Base-by-base conservation (phyloP, 805 yeast species). In the Wickerhamiella azyma region DNA sequence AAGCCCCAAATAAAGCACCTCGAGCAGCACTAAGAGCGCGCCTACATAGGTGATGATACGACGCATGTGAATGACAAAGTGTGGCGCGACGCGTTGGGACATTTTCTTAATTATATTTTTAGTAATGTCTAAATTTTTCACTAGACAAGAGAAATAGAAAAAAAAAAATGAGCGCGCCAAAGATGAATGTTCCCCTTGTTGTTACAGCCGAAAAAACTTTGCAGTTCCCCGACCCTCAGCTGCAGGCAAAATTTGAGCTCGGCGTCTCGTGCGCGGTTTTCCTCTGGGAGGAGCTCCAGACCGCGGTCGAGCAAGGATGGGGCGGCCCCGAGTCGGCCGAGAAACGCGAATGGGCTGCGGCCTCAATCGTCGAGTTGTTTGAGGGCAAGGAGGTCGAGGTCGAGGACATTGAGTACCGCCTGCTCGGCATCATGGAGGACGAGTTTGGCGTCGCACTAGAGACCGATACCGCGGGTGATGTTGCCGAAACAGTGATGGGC, bases 271-370 rank as follows among this genome's bases (percentile, higher is more conserved):
- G 88, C 94, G 78, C 83, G 30, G 65, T 92, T n/a, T 77, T 88
- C 61, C 71, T 74, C 48, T 92, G 98, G 98, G 92, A 86, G 49
- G 86, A 82, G 19, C 67, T 92, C 43, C 71, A 75, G 40, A 81
- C 83, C 1, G 98, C 98, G 0, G 97, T 92, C 9, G 94, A 77
- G 5, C 85, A 84, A 60, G 68, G 71, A 26, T 92, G 98, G 97
- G 99, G 98, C 49, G 99, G 98, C 1, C 78, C 95, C 11, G 82
- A 84, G 30, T 80, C 94, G 11, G 76, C 72, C 0, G 96, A 84
- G 33, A 92, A 92, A 62, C 72, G 99, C 58, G 98, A 92, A 61
- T 92, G 98, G 98, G 72, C 89, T 52, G 76, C 84, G 4, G 94
- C 85, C 4, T 66, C 84, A 11, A 75, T 89, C 2, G 74, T 86